Evolutionary conservation across 2,329 filamentous ascomycete genomes (phyloP).

Genomic region (Passalora sequoiae): DNA sequence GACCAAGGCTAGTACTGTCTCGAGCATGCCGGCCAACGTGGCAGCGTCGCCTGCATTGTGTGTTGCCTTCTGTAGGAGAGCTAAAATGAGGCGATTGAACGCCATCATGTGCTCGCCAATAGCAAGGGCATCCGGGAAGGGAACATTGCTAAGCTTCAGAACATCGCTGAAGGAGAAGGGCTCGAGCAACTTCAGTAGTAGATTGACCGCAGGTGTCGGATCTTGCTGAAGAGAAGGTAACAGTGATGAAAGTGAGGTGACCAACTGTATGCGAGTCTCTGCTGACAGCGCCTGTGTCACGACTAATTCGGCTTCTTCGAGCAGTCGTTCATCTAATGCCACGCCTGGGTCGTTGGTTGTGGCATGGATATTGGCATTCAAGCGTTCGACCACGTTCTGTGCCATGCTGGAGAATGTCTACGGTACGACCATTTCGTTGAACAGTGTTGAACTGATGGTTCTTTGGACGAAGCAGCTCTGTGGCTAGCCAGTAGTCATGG

Average conservation of each 20-base stretch:
- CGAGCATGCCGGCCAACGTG: slow-evolving; percentile 52
- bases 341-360: slow-evolving; percentile 14
- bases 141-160: slow-evolving; percentile 31
- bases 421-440: too few relatives aligned
- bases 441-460: too few relatives aligned
- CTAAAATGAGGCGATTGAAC: slow-evolving; percentile 53
- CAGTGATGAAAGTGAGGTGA: slow-evolving; percentile 46
- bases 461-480: too few relatives aligned
- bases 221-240: slow-evolving; percentile 54
- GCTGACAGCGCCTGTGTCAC: slow-evolving; percentile 38
- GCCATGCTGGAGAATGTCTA: slow-evolving; percentile 12
- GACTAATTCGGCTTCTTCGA: slow-evolving; percentile 49
- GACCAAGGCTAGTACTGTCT: slow-evolving; percentile 52
- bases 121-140: slow-evolving; percentile 53
- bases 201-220: slow-evolving; percentile 50
- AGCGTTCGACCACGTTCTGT: slow-evolving; percentile 11
- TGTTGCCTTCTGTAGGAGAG: slow-evolving; percentile 53
- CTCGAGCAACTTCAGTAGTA: slow-evolving; percentile 47
- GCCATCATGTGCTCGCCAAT: slow-evolving; percentile 40
- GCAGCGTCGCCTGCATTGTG: slow-evolving; percentile 50
- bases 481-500: too few relatives aligned
- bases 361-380: slow-evolving; percentile 18
- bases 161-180: slow-evolving; percentile 49
- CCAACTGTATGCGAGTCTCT: slow-evolving; percentile 37
- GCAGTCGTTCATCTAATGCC: slow-evolving; percentile 43